Percentiles rank a stretch among this genome's conserved stretches.
Evolutionary conservation across 2,329 filamentous ascomycete species (phyloP).

Genomic region (Pseudogymnoascus sp.): DNA sequence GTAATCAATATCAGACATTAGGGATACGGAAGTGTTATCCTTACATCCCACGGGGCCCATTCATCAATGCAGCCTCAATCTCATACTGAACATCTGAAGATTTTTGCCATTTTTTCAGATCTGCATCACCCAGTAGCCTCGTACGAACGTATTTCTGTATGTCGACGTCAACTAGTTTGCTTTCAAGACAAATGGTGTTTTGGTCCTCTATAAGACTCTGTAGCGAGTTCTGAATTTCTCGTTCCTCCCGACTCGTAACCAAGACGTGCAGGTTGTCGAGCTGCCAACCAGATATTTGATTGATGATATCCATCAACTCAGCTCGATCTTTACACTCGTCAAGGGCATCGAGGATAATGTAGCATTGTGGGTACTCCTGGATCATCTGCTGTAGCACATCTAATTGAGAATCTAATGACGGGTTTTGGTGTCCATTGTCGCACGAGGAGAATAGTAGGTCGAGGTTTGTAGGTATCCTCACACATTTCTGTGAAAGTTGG

Average conservation of each 20-base stretch:
- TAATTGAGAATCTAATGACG: slow-evolving; percentile 15
- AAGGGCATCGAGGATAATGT: slow-evolving; percentile 26
- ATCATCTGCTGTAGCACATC: neutral
- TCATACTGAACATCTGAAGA: slow-evolving; percentile 18
- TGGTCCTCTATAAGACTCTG: slow-evolving; percentile 10
- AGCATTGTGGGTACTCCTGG: slow-evolving; percentile 18
- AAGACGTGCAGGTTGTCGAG: slow-evolving; percentile 7
- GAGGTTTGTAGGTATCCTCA: slow-evolving; percentile 16
- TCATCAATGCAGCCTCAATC: slow-evolving; percentile 19
- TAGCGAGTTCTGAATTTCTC: slow-evolving; percentile 20
- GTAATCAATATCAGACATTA: neutral
- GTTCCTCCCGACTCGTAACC: slow-evolving; percentile 21
- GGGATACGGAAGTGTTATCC: slow-evolving; percentile 6
- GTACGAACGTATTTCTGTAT: slow-evolving; percentile 22
- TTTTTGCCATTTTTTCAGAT: slow-evolving; percentile 21
- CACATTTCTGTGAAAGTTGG: slow-evolving; percentile 25
- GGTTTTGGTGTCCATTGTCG: slow-evolving; percentile 14
- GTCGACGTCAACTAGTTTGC: slow-evolving; percentile 19
- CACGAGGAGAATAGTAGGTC: slow-evolving; percentile 24
- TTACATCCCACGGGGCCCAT: slow-evolving; percentile 27
- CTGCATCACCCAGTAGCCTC: slow-evolving; percentile 16
- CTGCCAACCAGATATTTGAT: neutral
- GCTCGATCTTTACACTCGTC: slow-evolving; percentile 21
- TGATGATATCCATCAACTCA: neutral
- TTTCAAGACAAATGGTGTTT: slow-evolving; percentile 19